Evolutionary conservation across 2,329 filamentous ascomycete species (phyloP), one percentile per base, ranked within the genome.

Genomic region (Fusarium buharicum): DNA sequence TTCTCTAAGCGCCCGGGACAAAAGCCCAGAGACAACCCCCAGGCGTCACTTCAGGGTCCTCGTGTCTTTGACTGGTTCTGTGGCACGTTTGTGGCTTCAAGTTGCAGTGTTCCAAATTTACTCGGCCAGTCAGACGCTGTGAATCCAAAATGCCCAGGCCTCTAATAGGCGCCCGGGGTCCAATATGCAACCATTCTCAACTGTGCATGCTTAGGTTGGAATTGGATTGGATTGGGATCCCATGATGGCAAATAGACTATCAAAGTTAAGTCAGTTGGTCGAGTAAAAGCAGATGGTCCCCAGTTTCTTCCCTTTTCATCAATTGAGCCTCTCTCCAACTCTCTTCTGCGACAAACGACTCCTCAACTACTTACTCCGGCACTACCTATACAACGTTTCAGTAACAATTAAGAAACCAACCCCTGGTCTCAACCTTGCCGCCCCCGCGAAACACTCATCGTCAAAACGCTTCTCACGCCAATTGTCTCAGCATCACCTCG

Each of bases 81-180:
- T 36, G 18, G 36, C 17, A 14, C 34, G 46, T 64, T 57, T 46
- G 55, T 64, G 64, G 67, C 63, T 48, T 69, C 36, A 46, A 37
- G 22, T 41, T 57, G 52, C 55, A 59, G 57, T 31, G 63, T 65
- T 66, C 70, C 69, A 71, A 72, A 73, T 64, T 57, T 69, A 68
- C 55, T 60, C 59, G 52, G 55, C 71, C 71, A 73, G 51, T 73
- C 44, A 68, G 41, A 65, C 39, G 37, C 9, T 48, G 51, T 13
- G 53, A 40, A 57, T 37, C 49, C 30, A 16, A 10, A 45, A 59
- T 62, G 54, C 38, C 58, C 56, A 62, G 50, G 45, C 46, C 57
- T 67, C 59, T 68, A 65, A 66, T 71, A 68, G 62, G 61, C 69
- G 69, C 67, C 67, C 40, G 51, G 51, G 31, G 22, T 24, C 22